Evolutionary conservation across 257 asterid genomes (phyloP).

Genomic region (Nyctanthes arbortristis): DNA sequence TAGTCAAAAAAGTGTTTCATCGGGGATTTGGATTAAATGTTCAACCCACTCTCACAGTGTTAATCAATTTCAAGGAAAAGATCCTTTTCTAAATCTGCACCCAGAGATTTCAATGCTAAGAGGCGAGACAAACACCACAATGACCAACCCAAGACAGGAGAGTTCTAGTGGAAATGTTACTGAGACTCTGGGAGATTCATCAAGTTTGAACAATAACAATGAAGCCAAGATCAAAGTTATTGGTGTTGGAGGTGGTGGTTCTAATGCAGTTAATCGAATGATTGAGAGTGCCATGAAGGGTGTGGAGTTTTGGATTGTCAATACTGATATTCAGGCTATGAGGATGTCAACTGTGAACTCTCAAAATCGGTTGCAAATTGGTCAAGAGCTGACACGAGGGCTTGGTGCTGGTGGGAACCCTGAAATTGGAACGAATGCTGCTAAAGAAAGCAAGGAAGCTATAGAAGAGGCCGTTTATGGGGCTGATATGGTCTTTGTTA

Average conservation of each 20-base stretch:
- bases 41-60: constrained; percentile 40
- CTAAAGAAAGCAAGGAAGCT: constrained; percentile 64
- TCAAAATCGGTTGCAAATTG: constrained; percentile 47
- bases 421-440: constrained; percentile 55
- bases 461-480: constrained; percentile 77
- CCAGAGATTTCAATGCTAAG: constrained; percentile 53
- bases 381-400: constrained; percentile 57
- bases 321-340: constrained; percentile 57
- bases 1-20: constrained; percentile 22
- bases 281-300: constrained; percentile 55
- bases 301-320: constrained; percentile 63
- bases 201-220: constrained; percentile 34
- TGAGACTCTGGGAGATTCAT: constrained; percentile 37
- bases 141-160: constrained; percentile 36
- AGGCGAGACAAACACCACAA: constrained; percentile 38
- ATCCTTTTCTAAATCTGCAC: constrained; percentile 46
- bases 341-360: constrained; percentile 49
- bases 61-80: constrained; percentile 40
- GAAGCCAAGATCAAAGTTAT: constrained; percentile 57
- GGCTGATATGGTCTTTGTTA: constrained; percentile 62
- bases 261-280: constrained; percentile 64
- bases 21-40: constrained; percentile 32
- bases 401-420: constrained; percentile 68
- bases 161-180: constrained; percentile 36
- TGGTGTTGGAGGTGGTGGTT: constrained; percentile 62